These are phyloP conservation scores for Podospora pseudoanserina DNA, from an alignment of 495 filamentous ascomycete genomes.

Conservation along the genomic window DNA sequence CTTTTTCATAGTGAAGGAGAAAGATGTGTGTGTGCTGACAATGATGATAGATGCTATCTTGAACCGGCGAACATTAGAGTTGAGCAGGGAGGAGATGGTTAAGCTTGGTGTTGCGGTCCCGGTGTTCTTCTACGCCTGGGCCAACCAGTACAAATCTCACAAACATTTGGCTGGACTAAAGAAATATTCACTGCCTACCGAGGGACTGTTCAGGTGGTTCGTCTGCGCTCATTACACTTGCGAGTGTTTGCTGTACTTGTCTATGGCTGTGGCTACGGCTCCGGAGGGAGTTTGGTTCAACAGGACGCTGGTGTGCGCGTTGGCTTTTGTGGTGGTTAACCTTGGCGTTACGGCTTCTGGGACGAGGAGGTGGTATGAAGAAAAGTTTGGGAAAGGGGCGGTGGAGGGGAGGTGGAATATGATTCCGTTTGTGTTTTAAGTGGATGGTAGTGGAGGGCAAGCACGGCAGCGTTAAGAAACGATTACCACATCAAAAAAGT, in stretches of 20 bases:
- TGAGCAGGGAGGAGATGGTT: conserved; percentile 45
- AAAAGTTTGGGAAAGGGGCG: conserved; percentile 68
- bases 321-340: conserved; percentile 73
- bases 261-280: conserved; percentile 70
- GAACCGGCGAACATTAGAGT: conserved; percentile 27
- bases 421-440: conserved; percentile 72
- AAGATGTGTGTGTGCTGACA: background rate
- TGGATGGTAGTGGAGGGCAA: no score
- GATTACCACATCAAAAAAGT: background rate
- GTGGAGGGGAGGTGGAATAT: conserved; percentile 72
- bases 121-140: conserved; percentile 70
- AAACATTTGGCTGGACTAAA: conserved; percentile 71
- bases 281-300: conserved; percentile 62
- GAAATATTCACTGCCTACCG: conserved; percentile 74
- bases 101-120: conserved; percentile 60
- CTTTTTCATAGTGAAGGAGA: conserved; percentile 2
- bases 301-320: conserved; percentile 63
- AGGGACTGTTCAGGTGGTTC: conserved; percentile 61
- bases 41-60: conserved; percentile 29
- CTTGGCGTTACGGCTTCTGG: conserved; percentile 75
- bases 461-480: background rate
- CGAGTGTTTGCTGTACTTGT: conserved; percentile 79
- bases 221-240: conserved; percentile 90
- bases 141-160: conserved; percentile 78
- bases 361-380: conserved; percentile 75